Evolutionary conservation across 371 early-diverging fungal species (phyloP), one percentile per base, ranked within the genome.

Genomic region (Lichtheimia corymbifera): DNA sequence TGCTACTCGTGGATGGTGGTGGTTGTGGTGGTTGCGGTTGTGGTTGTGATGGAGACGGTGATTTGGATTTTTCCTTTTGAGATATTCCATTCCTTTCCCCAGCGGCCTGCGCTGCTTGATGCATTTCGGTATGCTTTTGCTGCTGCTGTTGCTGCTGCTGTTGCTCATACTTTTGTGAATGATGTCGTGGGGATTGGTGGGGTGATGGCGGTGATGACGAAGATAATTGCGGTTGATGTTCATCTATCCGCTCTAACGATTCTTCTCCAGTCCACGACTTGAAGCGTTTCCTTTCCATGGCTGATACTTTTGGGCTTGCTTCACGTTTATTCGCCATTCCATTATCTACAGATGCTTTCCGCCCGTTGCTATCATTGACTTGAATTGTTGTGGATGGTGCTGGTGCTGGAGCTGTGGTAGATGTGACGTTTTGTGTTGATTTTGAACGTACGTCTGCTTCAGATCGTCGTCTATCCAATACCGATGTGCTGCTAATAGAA

Each of bases 211-310:
- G 47, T 25, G 40, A 53, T 13, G 51, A 35, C 18, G 62, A 7
- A 20, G 20, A 22, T 14, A 15, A 43, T 25, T 28, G 45, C 53
- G 7, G 17, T 30, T 35, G 20, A 20, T 28, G 35, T 17, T 47
- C 22, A n/a, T 47, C 47, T 47, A 47, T 22, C 22, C 47, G 47
- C 47, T 22, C 47, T 22, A 47, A 47, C 17, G 47, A 18, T 17
- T 64, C 54, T 22, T 63, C 61, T 12, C 64, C 62, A 14, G 63
- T 47, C 51, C 49, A 64, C 20, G 64, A 57, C 30, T 61, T 64
- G 47, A 53, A 60, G 17, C 65, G 61, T 50, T 68, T 68, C 24
- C 64, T 50, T 25, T 64, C 64, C 17, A 25, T 44, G 25, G 55
- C 28, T 6, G 35, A 53, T n/a, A 40, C 43, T 53, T 49, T 30